Evolutionary conservation across 169 alveolate genomes (phyloP).

Genomic region (Cryptosporidium bovis): DNA sequence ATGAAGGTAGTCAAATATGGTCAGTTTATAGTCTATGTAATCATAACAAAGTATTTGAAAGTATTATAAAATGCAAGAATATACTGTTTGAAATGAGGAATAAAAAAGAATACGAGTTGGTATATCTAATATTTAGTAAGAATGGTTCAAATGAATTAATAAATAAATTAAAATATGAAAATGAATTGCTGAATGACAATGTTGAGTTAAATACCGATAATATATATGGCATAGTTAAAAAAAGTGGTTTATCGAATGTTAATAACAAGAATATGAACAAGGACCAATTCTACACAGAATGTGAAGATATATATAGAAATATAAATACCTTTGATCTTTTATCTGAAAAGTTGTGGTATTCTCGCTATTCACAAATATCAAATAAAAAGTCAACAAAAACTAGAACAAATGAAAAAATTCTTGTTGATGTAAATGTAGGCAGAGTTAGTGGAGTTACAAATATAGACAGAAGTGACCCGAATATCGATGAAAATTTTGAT

Average conservation of each 20-base stretch:
- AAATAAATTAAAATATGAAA: slow-evolving; percentile 20
- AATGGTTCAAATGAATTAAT: background rate
- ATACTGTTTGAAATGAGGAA: slow-evolving; percentile 2
- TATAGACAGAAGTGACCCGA: background rate
- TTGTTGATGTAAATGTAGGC: background rate
- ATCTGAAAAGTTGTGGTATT: slow-evolving; percentile 43
- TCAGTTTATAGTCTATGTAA: slow-evolving; percentile 60
- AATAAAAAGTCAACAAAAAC: background rate
- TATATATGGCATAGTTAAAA: slow-evolving; percentile 27
- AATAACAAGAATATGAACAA: background rate
- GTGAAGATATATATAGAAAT: slow-evolving; percentile 45
- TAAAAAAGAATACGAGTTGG: background rate
- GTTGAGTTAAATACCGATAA: background rate
- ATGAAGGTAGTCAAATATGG: slow-evolving; percentile 19
- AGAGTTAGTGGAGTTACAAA: background rate
- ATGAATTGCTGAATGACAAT: background rate
- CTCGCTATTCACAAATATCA: slow-evolving; percentile 20
- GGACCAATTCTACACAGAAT: slow-evolving; percentile 21
- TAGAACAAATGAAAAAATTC: background rate
- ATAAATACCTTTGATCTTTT: background rate
- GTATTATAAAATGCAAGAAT: slow-evolving; percentile 11
- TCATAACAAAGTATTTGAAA: slow-evolving; percentile 16
- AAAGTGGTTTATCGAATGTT: background rate
- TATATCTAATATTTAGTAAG: slow-evolving; percentile 12
- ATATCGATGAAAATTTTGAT: no score